Base-by-base conservation (phyloP, 192 early-diverging fungal genomes). In the Entomortierella lignicola region DNA sequence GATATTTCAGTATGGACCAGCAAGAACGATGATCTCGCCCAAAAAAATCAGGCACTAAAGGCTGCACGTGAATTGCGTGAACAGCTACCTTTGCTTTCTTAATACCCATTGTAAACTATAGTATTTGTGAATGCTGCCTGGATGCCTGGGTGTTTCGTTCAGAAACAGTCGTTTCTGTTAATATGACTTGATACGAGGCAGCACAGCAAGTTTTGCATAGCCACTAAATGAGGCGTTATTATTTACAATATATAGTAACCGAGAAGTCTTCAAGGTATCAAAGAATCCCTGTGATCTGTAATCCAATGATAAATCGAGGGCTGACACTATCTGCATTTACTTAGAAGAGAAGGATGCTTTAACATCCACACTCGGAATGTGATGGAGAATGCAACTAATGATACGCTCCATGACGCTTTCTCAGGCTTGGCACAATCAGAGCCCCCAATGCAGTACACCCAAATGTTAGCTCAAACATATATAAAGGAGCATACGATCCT, bases 281-380 rank as follows among this genome's bases (percentile, higher is more conserved):
- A 4, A 63, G 31, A 42, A 25, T 17, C 32, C 21, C 21, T 58
- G 30, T 32, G 32, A 58, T 17, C 32, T 26, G n/a, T 8, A 44
- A 23, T 43, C 23, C 34, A 37, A 37, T 37, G 34, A 37, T 10
- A 37, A 37, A 7, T 37, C 4, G 34, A 37, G 4, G 10, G 44
- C 4, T 47, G 4, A 51, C 5, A 21, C 37, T 42, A 12, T 47
- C 20, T 20, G 3, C 5, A 12, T 15, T 15, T 27, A 55, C 15
- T 25, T 27, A 75, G 65, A 68, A 44, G 72, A 75, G 26, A 75
- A 63, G 65, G 72, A 75, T 42, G 72, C 64, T 2, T 30, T 67
- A 30, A 75, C 71, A 80, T 84, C 66, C 82, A 81, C 39, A 68
- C 82, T 42, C 74, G 80, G 52, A 71, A 81, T 62, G 79, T 84